Conservation (phyloP, 148 eudicot genomes). For the Rhododendron molle region DNA sequence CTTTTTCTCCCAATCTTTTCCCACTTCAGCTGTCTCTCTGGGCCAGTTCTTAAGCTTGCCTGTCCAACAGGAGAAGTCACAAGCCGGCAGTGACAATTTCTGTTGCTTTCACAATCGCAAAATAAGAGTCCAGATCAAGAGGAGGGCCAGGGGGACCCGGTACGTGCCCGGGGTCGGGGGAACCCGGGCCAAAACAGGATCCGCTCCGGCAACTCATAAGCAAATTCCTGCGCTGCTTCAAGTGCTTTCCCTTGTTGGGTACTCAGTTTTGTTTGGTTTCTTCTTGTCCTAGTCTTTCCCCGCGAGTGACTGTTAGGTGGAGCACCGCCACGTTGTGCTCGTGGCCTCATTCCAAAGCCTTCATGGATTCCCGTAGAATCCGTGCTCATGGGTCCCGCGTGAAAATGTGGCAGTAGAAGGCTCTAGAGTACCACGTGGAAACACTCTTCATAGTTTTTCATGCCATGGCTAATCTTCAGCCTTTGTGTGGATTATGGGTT, state of each 20-base stretch:
- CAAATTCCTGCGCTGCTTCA: background rate
- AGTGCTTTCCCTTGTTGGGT: background rate
- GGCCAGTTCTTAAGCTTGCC: background rate
- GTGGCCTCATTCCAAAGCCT: background rate
- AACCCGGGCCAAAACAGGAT: background rate
- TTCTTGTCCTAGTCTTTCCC: conserved; percentile 7
- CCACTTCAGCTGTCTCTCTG: background rate
- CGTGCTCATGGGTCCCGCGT: background rate
- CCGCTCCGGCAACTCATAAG: conserved; percentile 1
- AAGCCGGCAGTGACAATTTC: background rate
- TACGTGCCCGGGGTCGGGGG: background rate
- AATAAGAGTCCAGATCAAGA: conserved; percentile 19
- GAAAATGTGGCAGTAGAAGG: background rate
- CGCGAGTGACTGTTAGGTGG: background rate
- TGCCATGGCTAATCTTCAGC: no score
- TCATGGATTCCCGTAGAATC: no score
- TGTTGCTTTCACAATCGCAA: background rate
- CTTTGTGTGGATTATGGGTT: no score
- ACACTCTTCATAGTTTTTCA: no score
- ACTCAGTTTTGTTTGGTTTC: conserved; percentile 12
- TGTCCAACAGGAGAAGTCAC: background rate
- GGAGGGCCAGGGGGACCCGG: background rate
- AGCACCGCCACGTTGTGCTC: background rate
- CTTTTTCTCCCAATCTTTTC: background rate
- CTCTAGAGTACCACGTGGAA: no score